Evolutionary conservation across 176 grass and related monocot genomes (phyloP), one percentile per base, ranked within the genome.

Genomic region (maize (Zea mays)): DNA sequence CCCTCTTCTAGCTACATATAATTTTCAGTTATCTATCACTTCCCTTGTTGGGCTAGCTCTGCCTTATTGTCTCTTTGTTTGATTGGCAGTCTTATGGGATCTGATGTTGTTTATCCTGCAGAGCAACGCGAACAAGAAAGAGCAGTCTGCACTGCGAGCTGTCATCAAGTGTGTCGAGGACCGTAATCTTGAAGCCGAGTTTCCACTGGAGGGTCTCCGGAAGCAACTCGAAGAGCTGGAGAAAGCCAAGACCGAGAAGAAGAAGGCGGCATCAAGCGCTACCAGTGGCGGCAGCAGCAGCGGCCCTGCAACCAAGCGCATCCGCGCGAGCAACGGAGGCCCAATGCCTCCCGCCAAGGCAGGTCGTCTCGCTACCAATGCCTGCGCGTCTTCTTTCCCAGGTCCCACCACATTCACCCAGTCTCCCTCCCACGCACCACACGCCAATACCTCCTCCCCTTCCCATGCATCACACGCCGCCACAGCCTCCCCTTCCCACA

Each of bases 161-260:
- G 91, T 90, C 19, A 97, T 97, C 60, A 97, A 97, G 81, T 97
- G 94, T 69, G 89, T 97, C 42, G 90, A 97, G 78, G 94, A 97
- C 57, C 94, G 69, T 74, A 93, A 93, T 38, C 86, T 97, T 4
- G 88, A 97, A 70, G 84, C 94, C 19, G 91, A 93, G 63, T 93
- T 93, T 80, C 82, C 94, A 44, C 49, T 82, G 37, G 84, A 87
- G 34, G 84, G 84, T 73, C 90, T 97, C 46, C 86, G 81, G 65
- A 97, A 89, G 82, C 88, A 86, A 50, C 94, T 97, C 14, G 94
- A 97, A 86, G 87, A 86, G 38, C 75, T 97, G 33, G 94, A 97
- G 83, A 97, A 90, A 76, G 81, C 82, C 71, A 97, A 91, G 72
- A 83, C 86, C 0, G 90, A 93, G 84, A 97, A 97, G 86, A 97